Conservation (phyloP, 2,329 filamentous ascomycete genomes). For the Scytalidium sp. region DNA sequence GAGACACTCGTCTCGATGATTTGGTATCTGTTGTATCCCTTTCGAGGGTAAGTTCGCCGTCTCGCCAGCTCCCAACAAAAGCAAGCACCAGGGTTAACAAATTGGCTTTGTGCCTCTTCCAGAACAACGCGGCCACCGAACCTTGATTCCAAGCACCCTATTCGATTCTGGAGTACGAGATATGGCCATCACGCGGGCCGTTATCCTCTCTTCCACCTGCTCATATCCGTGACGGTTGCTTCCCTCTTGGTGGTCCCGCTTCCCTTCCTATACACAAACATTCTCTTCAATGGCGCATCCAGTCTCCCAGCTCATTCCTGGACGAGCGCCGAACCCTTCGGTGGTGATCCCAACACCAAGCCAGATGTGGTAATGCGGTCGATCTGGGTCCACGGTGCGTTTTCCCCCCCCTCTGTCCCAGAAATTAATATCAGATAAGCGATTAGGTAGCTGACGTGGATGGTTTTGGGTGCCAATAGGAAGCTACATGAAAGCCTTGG, state of each 20-base stretch:
- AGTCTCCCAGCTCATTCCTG: constrained; percentile 77
- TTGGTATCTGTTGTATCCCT: constrained; percentile 74
- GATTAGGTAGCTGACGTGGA: background rate
- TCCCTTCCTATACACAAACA: constrained; percentile 70
- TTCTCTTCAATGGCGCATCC: constrained; percentile 68
- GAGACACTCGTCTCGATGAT: constrained; percentile 47
- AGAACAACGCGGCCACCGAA: constrained; percentile 74
- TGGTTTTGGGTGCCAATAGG: constrained; percentile 13
- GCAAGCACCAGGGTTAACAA: constrained; percentile 12
- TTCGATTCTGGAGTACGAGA: constrained; percentile 62
- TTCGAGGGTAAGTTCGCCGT: constrained; percentile 62
- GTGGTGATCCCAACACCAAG: constrained; percentile 44
- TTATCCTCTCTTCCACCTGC: constrained; percentile 71
- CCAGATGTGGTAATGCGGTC: constrained; percentile 80
- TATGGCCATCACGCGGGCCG: constrained; percentile 69
- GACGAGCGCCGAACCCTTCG: constrained; percentile 68
- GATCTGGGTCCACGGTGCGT: constrained; percentile 70
- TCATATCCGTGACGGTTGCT: constrained; percentile 70
- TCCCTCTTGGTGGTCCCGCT: constrained; percentile 71
- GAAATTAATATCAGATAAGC: background rate
- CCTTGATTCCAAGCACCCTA: constrained; percentile 60
- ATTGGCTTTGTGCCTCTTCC: constrained; percentile 4
- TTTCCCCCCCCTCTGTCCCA: background rate
- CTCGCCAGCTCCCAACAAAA: constrained; percentile 1
- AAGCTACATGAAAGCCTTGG: constrained; percentile 73